Evolutionary conservation across 2,329 filamentous ascomycete genomes (phyloP).

Genomic region (Cryphonectria naterciae): DNA sequence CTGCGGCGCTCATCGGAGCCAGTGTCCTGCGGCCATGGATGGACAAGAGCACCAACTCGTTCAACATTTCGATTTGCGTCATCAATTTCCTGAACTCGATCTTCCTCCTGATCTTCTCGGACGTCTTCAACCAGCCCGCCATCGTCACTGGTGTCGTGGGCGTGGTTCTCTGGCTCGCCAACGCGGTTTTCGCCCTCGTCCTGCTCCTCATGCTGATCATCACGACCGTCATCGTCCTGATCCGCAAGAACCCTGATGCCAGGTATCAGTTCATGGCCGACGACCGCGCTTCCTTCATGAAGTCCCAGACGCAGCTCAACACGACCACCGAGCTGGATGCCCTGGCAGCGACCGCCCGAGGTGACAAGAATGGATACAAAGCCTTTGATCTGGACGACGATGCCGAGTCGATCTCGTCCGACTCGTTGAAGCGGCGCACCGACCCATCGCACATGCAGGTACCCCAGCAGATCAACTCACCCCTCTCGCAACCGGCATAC

Average conservation of each 20-base stretch:
- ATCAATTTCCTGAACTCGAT: conserved; percentile 91
- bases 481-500: conserved; percentile 30
- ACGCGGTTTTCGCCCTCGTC: conserved; percentile 81
- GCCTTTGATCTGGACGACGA: conserved; percentile 73
- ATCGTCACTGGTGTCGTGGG: conserved; percentile 88
- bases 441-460: conserved; percentile 36
- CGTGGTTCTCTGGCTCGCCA: conserved; percentile 85
- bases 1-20: conserved; percentile 73
- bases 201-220: conserved; percentile 82
- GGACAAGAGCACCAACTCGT: conserved; percentile 97
- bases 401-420: conserved; percentile 67
- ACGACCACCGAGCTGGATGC: conserved; percentile 86
- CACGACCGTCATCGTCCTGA: conserved; percentile 67
- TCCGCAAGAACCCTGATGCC: conserved; percentile 91
- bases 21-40: conserved; percentile 91
- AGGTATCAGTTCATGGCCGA: conserved; percentile 97
- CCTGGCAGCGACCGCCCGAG: conserved; percentile 83
- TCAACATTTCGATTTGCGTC: conserved; percentile 90
- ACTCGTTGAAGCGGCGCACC: conserved; percentile 53
- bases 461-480: conserved; percentile 25
- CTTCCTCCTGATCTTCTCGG: conserved; percentile 86
- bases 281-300: conserved; percentile 96
- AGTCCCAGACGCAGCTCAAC: conserved; percentile 82
- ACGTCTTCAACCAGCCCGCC: conserved; percentile 80
- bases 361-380: conserved; percentile 69